A percentile compares a stretch with the other conserved stretches of the same genome.
Conservation (phyloP, 371 early-diverging fungal species). For the Circinella umbellata region DNA sequence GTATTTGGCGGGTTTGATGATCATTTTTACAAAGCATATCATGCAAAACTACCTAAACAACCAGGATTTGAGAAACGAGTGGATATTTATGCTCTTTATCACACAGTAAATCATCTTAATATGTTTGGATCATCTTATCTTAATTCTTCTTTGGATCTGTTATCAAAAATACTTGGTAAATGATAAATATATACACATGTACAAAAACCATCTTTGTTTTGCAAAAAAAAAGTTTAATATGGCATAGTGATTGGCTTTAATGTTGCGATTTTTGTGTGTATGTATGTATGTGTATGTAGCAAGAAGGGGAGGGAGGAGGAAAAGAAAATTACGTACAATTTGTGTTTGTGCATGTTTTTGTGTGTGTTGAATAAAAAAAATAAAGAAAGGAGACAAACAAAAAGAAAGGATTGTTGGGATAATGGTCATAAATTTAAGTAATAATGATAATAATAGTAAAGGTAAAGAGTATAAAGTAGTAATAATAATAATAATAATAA, state of each 20-base stretch:
- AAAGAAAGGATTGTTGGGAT: too few species aligned
- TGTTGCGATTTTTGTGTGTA: background rate
- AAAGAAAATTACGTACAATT: background rate
- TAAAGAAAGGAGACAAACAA: conserved; percentile 1
- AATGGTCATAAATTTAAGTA: background rate
- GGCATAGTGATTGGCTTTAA: background rate
- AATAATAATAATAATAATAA: background rate
- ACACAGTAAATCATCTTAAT: conserved; percentile 23
- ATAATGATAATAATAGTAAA: background rate
- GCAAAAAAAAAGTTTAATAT: background rate
- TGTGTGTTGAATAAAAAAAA: background rate
- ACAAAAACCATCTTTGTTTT: background rate
- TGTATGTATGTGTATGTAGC: background rate
- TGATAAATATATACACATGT: too few species aligned
- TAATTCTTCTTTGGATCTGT: conserved; percentile 10
- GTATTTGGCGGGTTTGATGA: conserved; percentile 18
- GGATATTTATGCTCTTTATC: conserved; percentile 18
- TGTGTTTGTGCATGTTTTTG: too few species aligned
- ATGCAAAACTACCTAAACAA: conserved; percentile 19
- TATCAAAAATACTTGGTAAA: conserved; percentile 1
- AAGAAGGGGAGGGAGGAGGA: background rate
- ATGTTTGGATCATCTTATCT: conserved; percentile 25
- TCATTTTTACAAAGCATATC: conserved; percentile 20
- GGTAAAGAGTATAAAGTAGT: background rate
- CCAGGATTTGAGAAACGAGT: conserved; percentile 20